Evolutionary conservation across 2,329 filamentous ascomycete species (phyloP).

Genomic region (Colletotrichum endophyticum): DNA sequence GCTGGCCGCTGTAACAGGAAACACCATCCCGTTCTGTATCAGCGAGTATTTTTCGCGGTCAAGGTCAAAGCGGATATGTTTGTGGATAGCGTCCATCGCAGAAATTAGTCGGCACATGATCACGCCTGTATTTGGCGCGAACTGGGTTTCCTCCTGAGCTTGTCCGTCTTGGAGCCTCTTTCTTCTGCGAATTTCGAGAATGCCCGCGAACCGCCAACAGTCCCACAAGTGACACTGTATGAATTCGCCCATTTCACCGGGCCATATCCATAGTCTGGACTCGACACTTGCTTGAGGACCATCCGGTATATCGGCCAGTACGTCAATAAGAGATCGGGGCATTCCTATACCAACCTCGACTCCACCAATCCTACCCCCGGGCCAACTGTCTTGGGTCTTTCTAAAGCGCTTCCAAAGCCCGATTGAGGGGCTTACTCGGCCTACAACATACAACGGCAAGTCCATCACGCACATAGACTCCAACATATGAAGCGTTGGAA

Average conservation of each 20-base stretch:
- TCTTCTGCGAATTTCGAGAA: not conserved
- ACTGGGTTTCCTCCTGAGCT: not conserved
- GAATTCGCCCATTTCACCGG: not conserved
- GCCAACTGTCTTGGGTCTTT: not conserved
- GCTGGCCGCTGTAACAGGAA: not conserved
- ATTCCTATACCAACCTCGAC: not conserved
- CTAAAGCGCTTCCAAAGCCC: not conserved
- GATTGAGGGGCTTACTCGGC: not conserved
- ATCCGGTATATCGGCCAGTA: not conserved
- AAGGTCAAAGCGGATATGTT: not conserved
- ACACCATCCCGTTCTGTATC: not conserved
- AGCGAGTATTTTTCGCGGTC: not conserved
- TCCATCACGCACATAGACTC: not conserved
- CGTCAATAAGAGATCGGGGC: not conserved
- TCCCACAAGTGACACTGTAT: not conserved
- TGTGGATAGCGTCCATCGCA: not conserved
- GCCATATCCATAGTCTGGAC: not conserved
- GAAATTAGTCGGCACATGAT: not conserved
- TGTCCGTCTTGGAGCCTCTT: not conserved
- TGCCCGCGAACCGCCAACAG: not conserved
- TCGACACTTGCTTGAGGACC: not conserved
- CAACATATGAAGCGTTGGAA: not conserved
- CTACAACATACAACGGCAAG: not conserved
- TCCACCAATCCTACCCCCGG: not conserved
- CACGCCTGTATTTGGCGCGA: not conserved